A percentile compares a stretch with the other conserved stretches of the same genome.
phyloP scores from a whole-genome alignment of 2,329 filamentous ascomycete species.

The Trichoderma breve region DNA sequence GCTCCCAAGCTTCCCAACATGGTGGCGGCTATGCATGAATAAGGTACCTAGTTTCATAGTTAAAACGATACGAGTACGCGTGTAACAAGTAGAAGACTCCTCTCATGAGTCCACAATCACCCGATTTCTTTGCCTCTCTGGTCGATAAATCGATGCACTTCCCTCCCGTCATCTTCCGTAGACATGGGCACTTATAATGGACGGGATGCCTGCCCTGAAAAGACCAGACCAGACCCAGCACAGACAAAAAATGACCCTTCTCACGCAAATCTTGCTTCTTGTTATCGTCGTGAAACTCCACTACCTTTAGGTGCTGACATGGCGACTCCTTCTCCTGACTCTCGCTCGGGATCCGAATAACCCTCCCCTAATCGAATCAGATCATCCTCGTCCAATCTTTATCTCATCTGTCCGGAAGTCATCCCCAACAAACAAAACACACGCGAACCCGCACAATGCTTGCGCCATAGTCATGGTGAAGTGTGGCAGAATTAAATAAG shows the following conservation, averaged over 20 bases:
- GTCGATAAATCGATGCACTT: background rate
- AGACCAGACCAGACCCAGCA: background rate
- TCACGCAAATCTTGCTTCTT: too few relatives aligned
- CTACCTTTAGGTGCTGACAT: background rate
- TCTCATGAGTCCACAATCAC: constrained; percentile 10
- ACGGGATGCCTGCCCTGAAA: background rate
- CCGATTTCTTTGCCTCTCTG: background rate
- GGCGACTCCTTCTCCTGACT: background rate
- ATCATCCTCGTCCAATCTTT: background rate
- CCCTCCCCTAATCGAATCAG: background rate
- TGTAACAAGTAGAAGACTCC: background rate
- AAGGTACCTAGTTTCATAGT: background rate
- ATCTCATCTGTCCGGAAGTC: background rate
- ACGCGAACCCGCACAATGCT: background rate
- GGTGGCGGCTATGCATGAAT: background rate
- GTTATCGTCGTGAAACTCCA: constrained; percentile 5
- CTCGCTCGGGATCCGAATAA: background rate
- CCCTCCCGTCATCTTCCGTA: constrained; percentile 1
- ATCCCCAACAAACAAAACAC: background rate
- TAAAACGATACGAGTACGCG: background rate
- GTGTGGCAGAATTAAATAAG: background rate
- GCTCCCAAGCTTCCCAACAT: background rate
- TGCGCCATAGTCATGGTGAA: background rate
- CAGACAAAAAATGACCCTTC: background rate
- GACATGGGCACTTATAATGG: constrained; percentile 12